Evolutionary conservation across 495 filamentous ascomycete species (phyloP), one percentile per base, ranked within the genome.

Genomic region (Xanthoparmelia taractica): DNA sequence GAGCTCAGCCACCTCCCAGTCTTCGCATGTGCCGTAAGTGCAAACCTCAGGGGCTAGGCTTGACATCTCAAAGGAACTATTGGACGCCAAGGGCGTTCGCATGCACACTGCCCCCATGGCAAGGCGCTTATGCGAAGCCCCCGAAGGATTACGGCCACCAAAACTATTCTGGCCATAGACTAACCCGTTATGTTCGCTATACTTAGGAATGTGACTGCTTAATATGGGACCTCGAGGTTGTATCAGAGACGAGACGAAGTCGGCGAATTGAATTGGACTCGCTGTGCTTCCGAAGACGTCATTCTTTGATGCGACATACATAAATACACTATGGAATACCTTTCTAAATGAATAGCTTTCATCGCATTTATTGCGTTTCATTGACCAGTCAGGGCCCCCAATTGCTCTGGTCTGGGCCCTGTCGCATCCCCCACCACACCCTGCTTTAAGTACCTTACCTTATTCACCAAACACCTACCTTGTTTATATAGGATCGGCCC

Each of bases 1-100:
- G 18, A 23, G 15, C 58, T 60, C 58, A 60, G 58, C 58, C 58
- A 45, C 40, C 27, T 43, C 58, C 20, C n/a, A 60, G 20, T 7
- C 20, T 27, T 43, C 36, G 17, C 37, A 11, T 17, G 11, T 41
- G 36, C 23, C 36, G 13, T 20, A 31, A 20, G 36, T 58, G n/a
- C 11, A 36, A 41, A n/a, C 45, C 47, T 58, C 2, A 29, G 0
- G 33, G 23, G 58, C 58, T 34, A 48, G 58, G 29, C 29, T 60
- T 48, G 8, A 36, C 58, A 45, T 60, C 45, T 3, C 31, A 34
- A n/a, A 18, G 18, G 25, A 48, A 37, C 33, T 40, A 48, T 60
- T 60, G 58, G 58, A 45, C 37, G 41, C 58, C 37, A 43, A 50
- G 47, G 47, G 15, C 23, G 25, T 50, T 13, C 23, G 3, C 11